Conservation (phyloP, 139 green algal species). For the Chloropicon primus region DNA sequence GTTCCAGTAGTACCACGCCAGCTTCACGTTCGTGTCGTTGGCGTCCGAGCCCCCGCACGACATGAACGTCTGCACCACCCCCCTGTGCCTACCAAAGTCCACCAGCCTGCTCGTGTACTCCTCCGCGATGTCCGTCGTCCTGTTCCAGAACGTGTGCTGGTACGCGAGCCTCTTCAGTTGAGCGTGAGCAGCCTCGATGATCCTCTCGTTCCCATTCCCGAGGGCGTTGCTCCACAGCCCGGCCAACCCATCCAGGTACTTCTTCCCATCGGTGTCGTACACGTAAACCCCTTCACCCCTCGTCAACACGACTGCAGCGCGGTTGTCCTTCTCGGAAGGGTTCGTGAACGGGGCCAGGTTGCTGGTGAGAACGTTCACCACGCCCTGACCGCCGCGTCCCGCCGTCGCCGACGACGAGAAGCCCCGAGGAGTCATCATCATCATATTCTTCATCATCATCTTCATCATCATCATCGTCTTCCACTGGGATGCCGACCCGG, state of each 20-base stretch:
- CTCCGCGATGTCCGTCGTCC: slow-evolving; percentile 20
- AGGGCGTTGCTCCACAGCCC: slow-evolving; percentile 26
- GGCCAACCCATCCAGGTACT: slow-evolving; percentile 28
- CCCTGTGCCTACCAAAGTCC: slow-evolving; percentile 17
- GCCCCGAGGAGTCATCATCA: no score
- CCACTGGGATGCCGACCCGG: no score
- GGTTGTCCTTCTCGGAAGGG: not conserved
- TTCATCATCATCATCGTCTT: no score
- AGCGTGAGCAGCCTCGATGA: slow-evolving; percentile 10
- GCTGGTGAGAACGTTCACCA: not conserved
- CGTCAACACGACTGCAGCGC: not conserved
- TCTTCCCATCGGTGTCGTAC: slow-evolving; percentile 19
- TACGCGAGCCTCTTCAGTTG: slow-evolving; percentile 23
- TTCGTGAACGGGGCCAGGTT: not conserved
- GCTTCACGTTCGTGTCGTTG: slow-evolving; percentile 19
- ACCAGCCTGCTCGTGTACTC: slow-evolving; percentile 16
- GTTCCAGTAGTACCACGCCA: not conserved
- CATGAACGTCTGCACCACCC: slow-evolving; percentile 28
- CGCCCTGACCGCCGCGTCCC: no score
- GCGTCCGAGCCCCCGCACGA: slow-evolving; percentile 28
- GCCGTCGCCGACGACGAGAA: no score
- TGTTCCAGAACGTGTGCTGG: slow-evolving; percentile 34
- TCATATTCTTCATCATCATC: no score
- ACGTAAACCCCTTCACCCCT: slow-evolving; percentile 22
- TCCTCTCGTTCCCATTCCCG: slow-evolving; percentile 9